Base-by-base conservation (phyloP, 305 asterid genomes). In the Nicotiana rustica region DNA sequence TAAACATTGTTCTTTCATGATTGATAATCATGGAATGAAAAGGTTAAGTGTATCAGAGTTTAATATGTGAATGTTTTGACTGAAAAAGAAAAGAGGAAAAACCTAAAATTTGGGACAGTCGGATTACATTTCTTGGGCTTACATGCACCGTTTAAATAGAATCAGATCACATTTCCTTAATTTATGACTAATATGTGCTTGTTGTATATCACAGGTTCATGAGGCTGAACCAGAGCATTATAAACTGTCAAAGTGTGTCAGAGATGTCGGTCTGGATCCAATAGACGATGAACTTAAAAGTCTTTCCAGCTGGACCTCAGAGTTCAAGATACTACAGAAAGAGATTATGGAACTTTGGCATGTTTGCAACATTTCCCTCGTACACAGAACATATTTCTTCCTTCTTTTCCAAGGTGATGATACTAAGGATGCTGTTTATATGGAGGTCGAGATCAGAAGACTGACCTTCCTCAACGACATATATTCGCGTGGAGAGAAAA, bases 271-370 rank as follows among this genome's bases (percentile, higher is more conserved):
- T 36, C 87, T 91, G 82, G 98, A 96, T 83, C 99, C 99, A 52
- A 93, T 94, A 3, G 92, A 88, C 79, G 98, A 92, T 21, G 98
- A 89, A 41, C 35, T 15, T 52, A 87, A 75, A 85, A 79, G 79
- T 85, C 82, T 82, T 77, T 60, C 91, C 3, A 88, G 84, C 85
- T 94, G 99, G 98, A 90, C 95, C 13, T 78, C 84, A 2, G 98
- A 96, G 88, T 96, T 96, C 91, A 90, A 86, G 87, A 92, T 89
- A 78, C 92, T 92, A 31, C 98, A 91, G 86, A 89, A 60, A 79
- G 96, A 95, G 83, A 95, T 96, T 65, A 81, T 95, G n/a, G 90
- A 92, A 84, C 98, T 92, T 75, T 96, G 99, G 99, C 89, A 93
- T 38, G 91, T 85, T 73, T 96, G 99, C 90, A 86, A 92, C 38